These are phyloP conservation scores for Nothophaeocryptopus gaeumannii DNA, from an alignment of 2,329 filamentous ascomycete genomes.

Conservation along the genomic window DNA sequence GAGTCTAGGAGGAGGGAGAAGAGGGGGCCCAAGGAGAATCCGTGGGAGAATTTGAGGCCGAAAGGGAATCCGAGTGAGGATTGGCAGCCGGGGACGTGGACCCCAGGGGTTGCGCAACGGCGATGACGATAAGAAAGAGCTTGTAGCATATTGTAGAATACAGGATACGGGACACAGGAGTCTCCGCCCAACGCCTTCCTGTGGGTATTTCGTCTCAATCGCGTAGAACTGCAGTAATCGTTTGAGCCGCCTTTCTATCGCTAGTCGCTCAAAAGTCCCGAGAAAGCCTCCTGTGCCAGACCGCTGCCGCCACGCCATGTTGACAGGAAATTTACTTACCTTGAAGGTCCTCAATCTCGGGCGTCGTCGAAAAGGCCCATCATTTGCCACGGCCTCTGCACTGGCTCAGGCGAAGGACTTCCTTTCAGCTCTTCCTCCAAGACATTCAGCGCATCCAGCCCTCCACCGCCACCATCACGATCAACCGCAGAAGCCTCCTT, in stretches of 20 bases:
- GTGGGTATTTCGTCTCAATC: too few relatives aligned
- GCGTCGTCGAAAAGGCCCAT: slow-evolving; percentile 13
- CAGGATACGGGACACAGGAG: too few relatives aligned
- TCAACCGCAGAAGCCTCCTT: neutral
- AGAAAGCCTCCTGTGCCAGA: too few relatives aligned
- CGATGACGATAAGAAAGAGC: slow-evolving; percentile 19
- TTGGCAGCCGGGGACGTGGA: slow-evolving; percentile 49
- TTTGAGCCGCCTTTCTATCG: too few relatives aligned
- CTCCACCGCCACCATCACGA: neutral
- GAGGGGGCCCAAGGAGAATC: slow-evolving; percentile 32
- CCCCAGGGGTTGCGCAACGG: slow-evolving; percentile 39
- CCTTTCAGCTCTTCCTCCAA: slow-evolving; percentile 6
- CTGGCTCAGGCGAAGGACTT: neutral
- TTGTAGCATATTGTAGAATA: too few relatives aligned
- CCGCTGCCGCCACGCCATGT: too few relatives aligned
- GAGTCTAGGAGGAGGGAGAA: slow-evolving; percentile 16
- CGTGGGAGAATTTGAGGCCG: slow-evolving; percentile 39
- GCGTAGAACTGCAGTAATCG: too few relatives aligned
- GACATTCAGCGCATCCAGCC: slow-evolving; percentile 1
- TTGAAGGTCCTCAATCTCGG: slow-evolving; percentile 2
- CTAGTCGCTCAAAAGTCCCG: too few relatives aligned
- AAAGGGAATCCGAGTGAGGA: slow-evolving; percentile 43
- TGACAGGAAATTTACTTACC: too few relatives aligned
- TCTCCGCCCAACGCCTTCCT: too few relatives aligned
- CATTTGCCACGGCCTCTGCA: slow-evolving; percentile 12